phyloP scores from a whole-genome alignment of 768 basidiomycete genomes.

The Strobilomyces dryophilus region DNA sequence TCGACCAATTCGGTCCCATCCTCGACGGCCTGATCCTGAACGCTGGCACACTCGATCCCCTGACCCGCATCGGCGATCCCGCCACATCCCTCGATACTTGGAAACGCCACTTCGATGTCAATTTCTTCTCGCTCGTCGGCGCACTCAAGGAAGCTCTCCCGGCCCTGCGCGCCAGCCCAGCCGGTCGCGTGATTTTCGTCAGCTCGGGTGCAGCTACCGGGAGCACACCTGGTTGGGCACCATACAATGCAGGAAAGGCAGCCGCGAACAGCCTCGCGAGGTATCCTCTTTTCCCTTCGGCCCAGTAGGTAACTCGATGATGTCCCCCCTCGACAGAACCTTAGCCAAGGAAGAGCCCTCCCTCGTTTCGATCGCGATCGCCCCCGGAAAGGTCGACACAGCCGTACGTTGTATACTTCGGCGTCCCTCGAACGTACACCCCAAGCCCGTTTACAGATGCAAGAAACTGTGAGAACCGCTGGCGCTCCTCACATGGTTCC shows the following conservation, averaged over 20 bases:
- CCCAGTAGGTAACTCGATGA: conserved; percentile 1
- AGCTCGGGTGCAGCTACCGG: conserved; percentile 83
- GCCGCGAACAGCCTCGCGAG: conserved; percentile 85
- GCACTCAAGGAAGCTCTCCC: conserved; percentile 67
- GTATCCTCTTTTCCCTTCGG: conserved; percentile 32
- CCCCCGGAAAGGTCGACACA: conserved; percentile 89
- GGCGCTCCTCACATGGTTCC: conserved; percentile 52
- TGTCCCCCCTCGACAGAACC: conserved; percentile 46
- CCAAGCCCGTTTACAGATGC: conserved; percentile 54
- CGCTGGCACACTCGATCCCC: conserved; percentile 73
- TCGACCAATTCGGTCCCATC: conserved; percentile 54
- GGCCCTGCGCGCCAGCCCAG: conserved; percentile 56
- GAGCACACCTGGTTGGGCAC: conserved; percentile 67
- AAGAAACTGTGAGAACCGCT: conserved; percentile 47
- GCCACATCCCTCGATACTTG: conserved; percentile 52
- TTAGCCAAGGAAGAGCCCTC: conserved; percentile 80
- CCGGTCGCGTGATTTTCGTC: conserved; percentile 73
- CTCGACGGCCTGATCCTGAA: conserved; percentile 77
- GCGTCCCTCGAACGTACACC: neutral
- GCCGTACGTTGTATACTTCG: conserved; percentile 41
- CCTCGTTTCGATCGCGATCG: conserved; percentile 68
- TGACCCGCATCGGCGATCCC: conserved; percentile 53
- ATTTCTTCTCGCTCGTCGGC: conserved; percentile 80
- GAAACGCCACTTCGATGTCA: conserved; percentile 77
- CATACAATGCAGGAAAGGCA: conserved; percentile 82